phyloP scores from a whole-genome alignment of 164 flowering plant genomes.

The Chimonanthus salicifolius region DNA sequence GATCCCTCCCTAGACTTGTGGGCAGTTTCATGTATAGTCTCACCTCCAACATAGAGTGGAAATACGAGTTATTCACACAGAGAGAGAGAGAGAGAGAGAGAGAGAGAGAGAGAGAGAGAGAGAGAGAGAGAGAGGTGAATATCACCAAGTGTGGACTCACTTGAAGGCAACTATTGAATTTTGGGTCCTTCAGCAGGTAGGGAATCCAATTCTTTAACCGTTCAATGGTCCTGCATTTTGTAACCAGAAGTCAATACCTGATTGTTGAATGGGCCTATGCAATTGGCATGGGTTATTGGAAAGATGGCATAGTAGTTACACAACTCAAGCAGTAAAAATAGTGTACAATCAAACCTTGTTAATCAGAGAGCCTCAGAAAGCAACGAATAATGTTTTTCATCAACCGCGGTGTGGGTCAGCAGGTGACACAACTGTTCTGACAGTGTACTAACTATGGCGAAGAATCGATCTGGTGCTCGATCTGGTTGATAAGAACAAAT shows the following conservation, averaged over 20 bases:
- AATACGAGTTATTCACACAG: no score
- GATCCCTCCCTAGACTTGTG: no score
- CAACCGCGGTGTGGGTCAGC: not conserved
- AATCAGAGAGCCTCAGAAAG: not conserved
- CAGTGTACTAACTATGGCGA: not conserved
- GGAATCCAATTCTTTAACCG: not conserved
- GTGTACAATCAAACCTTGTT: not conserved
- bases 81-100: no score
- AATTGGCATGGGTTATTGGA: not conserved
- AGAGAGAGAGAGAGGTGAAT: not conserved
- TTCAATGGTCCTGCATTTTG: not conserved
- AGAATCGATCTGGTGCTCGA: not conserved
- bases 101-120: not conserved
- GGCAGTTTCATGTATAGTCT: no score
- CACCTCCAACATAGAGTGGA: no score
- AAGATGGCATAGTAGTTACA: no score
- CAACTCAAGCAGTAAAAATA: not conserved
- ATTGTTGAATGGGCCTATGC: not conserved
- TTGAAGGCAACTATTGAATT: not conserved
- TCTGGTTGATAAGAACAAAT: not conserved
- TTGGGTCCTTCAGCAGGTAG: not conserved
- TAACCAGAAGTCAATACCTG: not conserved
- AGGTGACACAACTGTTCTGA: not conserved
- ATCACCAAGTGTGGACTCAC: not conserved
- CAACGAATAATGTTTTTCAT: not conserved